phyloP scores from a whole-genome alignment of 768 basidiomycete genomes.

The Amanita muscaria region DNA sequence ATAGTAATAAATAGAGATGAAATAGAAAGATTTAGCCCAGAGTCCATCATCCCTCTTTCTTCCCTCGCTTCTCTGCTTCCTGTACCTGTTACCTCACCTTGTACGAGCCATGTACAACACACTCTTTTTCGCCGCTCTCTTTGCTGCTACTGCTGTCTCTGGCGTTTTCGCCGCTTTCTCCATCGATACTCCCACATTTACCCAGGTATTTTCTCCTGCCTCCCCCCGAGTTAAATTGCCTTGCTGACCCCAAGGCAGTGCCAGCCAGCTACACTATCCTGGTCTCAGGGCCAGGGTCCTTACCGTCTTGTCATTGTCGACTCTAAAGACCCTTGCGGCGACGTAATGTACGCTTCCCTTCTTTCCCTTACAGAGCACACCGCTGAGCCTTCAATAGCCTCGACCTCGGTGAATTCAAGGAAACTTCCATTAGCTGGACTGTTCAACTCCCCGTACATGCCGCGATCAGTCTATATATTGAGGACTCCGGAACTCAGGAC shows the following conservation, averaged over 20 bases:
- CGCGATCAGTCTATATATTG: constrained; percentile 40
- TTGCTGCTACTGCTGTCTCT: constrained; percentile 45
- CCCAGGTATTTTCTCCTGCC: constrained; percentile 36
- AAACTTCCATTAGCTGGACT: constrained; percentile 36
- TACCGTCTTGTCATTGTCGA: constrained; percentile 53
- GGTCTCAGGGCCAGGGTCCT: constrained; percentile 38
- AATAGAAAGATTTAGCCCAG: background rate
- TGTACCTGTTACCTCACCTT: constrained; percentile 22
- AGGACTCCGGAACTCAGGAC: constrained; percentile 46
- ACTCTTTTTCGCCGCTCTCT: constrained; percentile 66
- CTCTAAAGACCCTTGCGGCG: constrained; percentile 47
- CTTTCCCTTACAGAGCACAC: background rate
- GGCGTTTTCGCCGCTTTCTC: constrained; percentile 46
- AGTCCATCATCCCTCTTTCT: constrained; percentile 12
- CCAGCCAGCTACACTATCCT: constrained; percentile 37
- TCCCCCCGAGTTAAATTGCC: constrained; percentile 1
- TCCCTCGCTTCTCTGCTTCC: constrained; percentile 18
- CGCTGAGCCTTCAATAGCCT: constrained; percentile 28
- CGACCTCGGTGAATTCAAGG: constrained; percentile 50
- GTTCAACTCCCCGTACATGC: constrained; percentile 39
- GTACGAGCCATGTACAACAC: constrained; percentile 63
- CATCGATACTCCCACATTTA: constrained; percentile 41
- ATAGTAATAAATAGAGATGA: constrained; percentile 1
- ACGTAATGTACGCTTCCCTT: constrained; percentile 40
- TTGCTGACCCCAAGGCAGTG: constrained; percentile 36